phyloP scores from a whole-genome alignment of 345 rosid species.

The Ricinus communis region DNA sequence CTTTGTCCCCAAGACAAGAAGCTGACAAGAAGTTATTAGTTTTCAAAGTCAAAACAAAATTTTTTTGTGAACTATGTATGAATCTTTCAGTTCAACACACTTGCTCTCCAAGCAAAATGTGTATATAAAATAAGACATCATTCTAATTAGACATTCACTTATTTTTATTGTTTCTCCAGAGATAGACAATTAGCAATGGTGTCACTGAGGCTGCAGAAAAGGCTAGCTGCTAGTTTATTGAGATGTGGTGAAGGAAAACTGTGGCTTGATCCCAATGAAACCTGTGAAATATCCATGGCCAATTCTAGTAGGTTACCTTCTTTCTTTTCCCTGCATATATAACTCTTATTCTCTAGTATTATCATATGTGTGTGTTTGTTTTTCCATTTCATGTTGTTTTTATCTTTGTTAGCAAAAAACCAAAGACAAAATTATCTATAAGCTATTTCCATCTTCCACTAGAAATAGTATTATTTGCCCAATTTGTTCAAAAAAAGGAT shows the following conservation, averaged over 20 bases:
- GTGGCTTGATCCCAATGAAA: slow-evolving; percentile 69
- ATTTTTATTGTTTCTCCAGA: no score
- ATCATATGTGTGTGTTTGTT: neutral
- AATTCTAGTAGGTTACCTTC: slow-evolving; percentile 47
- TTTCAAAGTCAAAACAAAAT: no score
- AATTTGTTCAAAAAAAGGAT: no score
- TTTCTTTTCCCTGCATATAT: no score
- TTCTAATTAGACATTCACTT: no score
- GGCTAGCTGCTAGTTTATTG: slow-evolving; percentile 64
- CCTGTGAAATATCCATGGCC: slow-evolving; percentile 62
- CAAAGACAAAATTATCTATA: no score
- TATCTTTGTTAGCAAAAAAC: no score
- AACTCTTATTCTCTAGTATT: neutral
- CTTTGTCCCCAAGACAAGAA: slow-evolving; percentile 8
- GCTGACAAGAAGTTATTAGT: no score
- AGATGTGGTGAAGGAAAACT: slow-evolving; percentile 60
- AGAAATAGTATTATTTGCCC: no score
- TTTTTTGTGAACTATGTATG: neutral
- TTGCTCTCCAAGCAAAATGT: slow-evolving; percentile 2
- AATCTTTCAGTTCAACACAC: neutral
- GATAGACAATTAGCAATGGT: neutral
- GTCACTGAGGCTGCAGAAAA: slow-evolving; percentile 63
- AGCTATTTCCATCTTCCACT: no score
- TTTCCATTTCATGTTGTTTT: neutral
- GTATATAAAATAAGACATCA: no score